Base-by-base conservation (phyloP, 805 yeast species). In the Candida oleophila region DNA sequence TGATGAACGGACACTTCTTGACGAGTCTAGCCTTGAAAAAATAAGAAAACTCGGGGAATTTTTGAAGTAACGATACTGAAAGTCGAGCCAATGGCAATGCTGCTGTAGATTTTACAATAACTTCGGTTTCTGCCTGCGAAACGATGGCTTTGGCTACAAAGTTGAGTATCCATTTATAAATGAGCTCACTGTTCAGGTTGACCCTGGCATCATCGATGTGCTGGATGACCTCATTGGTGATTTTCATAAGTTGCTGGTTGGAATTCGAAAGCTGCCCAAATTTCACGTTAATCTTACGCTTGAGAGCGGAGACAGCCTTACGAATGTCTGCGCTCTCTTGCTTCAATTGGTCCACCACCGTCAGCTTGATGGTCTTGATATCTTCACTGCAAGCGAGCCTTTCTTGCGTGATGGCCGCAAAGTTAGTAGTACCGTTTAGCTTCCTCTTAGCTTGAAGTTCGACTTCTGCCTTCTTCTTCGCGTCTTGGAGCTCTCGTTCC, bases 81-180 rank as follows among this genome's bases (percentile, higher is more conserved):
- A 92, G 65, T 55, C 76, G 77, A 0, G 89, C 96, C 39, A 94
- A 68, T 0, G 99, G 96, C 7, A 87, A 57, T 0, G 97, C 87
- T 2, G 90, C 81, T 38, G 80, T 78, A 1, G 95, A 83, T 48
- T 84, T 80, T 0, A 87, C 95, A 14, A 86, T 76, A 7, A 89
- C 91, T 64, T 94, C 99, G 1, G 95, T 81, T 64, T 91, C 98
- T 1, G 97, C 92, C 66, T 94, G 99, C 22, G 86, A 81, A 1
- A 94, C 88, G 1, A 91, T 69, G 3, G 92, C 87, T 60, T 94
- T 94, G 3, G 97, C 86, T 22, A 87, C 77, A 58, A 85, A 85
- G 59, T 94, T 94, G 32, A 90, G 66, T 4, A 87, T 75, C 90
- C 95, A 91, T 30, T 76, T 64, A 56, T 69, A 87, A 0, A 84